Conservation (phyloP, 768 basidiomycete species). For the Exidia glandulosa region DNA sequence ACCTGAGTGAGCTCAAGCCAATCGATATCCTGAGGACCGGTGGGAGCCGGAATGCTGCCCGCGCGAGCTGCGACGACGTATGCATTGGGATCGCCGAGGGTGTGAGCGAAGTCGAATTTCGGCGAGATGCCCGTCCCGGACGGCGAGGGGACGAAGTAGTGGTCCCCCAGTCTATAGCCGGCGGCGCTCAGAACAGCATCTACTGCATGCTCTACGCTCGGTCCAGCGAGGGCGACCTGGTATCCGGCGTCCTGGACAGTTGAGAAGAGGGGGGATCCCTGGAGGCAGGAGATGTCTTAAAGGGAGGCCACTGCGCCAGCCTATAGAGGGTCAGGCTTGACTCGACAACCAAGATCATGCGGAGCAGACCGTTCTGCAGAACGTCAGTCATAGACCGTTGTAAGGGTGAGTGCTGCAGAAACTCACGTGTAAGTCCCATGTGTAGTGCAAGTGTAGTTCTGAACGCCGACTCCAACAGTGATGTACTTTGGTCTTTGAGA, state of each 20-base stretch:
- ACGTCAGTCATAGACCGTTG: too few species aligned
- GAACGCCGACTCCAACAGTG: constrained; percentile 13
- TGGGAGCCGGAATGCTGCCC: too few species aligned
- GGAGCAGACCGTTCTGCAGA: too few species aligned
- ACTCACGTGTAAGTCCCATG: constrained; percentile 9
- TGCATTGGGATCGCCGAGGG: too few species aligned
- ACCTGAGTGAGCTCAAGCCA: too few species aligned
- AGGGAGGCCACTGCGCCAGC: constrained; percentile 12
- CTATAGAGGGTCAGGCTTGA: too few species aligned
- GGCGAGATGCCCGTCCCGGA: constrained; percentile 28
- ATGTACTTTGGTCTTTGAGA: not conserved
- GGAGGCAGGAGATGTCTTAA: constrained; percentile 20
- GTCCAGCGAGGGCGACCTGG: not conserved
- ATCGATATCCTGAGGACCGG: too few species aligned
- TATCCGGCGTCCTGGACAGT: not conserved
- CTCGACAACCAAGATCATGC: too few species aligned
- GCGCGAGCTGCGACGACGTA: too few species aligned
- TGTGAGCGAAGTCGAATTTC: constrained; percentile 52
- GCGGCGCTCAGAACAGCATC: constrained; percentile 2
- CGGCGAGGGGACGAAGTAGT: constrained; percentile 38
- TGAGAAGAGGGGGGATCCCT: not conserved
- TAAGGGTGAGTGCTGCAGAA: not conserved
- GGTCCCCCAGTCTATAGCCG: constrained; percentile 35
- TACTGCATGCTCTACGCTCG: not conserved
- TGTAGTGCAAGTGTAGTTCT: constrained; percentile 24